Base-by-base conservation (phyloP, 257 asterid genomes). In the Solanum gracilifrons region DNA sequence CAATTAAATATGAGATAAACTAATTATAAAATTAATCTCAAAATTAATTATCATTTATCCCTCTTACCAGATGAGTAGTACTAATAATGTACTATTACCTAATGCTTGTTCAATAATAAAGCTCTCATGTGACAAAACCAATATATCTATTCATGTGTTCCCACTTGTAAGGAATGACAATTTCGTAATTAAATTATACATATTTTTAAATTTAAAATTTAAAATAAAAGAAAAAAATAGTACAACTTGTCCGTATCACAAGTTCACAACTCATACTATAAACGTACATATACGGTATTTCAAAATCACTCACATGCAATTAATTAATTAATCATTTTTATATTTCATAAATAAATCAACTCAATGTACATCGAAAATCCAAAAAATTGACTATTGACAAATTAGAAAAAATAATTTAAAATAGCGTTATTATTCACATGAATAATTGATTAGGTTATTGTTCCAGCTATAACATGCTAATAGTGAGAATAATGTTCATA, bases 161-260 rank as follows among this genome's bases (percentile, higher is more conserved):
- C 91, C 90, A 92, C 90, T 91, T 88, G 92, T 87, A 87, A 88
- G 92, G 91, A 90, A 66, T 86, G 87, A 71, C 90, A 80, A 86
- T 20, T 32, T 69, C 36, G 41, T 48, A 80, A 46, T 27, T 80
- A 13, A 46, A 77, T 15, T 9, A 32, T 80, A 43, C n/a, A 79
- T 43, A 73, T 12, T 6, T 13, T 6, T 0, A 4, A 4, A 5
- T 2, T 11, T 11, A 11, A 23, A 2, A 2, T 48, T 69, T 66
- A 5, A 27, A 7, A 32, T 29, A 71, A 29, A 5, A 12, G 4
- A n/a, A 15, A 39, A 46, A 62, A 46, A 85, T 68, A 16, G 23
- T 51, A 89, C 89, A 86, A 51, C 74, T 82, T 68, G 73, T 87
- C 90, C 91, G 90, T 89, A 89, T 88, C 27, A 51, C 87, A 76